Evolutionary conservation across 2,329 filamentous ascomycete genomes (phyloP).

Genomic region (Myriosclerotinia scirpicola): DNA sequence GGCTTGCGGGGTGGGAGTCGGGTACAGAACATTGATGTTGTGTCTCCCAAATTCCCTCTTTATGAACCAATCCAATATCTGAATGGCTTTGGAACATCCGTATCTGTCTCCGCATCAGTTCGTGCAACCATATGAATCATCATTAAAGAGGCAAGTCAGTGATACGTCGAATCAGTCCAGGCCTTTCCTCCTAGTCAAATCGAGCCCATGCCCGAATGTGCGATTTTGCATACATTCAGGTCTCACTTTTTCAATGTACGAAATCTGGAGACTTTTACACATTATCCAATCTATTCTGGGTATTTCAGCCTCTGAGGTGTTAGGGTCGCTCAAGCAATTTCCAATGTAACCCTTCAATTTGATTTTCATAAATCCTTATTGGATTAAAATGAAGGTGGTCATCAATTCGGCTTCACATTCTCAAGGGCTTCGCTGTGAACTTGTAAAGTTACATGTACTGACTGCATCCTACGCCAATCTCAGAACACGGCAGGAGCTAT

Average conservation of each 20-base stretch:
- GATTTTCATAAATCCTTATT: slow-evolving; percentile 3
- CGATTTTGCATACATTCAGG: slow-evolving; percentile 9
- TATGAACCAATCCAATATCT: slow-evolving; percentile 3
- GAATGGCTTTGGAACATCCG: slow-evolving; percentile 11
- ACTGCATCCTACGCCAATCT: slow-evolving; percentile 3
- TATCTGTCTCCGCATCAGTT: not conserved
- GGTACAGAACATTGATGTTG: slow-evolving; percentile 4
- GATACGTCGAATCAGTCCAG: not conserved
- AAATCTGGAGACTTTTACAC: not conserved
- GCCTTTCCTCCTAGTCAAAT: slow-evolving; percentile 2
- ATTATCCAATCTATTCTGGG: slow-evolving; percentile 6
- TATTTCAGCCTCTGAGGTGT: slow-evolving; percentile 4
- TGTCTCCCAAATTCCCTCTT: not conserved
- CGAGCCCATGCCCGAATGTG: not conserved
- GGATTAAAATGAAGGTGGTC: slow-evolving; percentile 1
- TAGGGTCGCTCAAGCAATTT: not conserved
- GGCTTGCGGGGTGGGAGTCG: slow-evolving; percentile 20
- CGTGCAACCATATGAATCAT: not conserved
- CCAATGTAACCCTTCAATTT: slow-evolving; percentile 12
- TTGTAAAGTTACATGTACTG: not conserved
- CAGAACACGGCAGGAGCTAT: slow-evolving; percentile 1
- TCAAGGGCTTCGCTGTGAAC: not conserved
- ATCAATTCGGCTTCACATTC: not conserved
- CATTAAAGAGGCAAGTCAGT: not conserved
- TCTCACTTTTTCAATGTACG: slow-evolving; percentile 10